These are phyloP conservation scores for Chlorella ohadii DNA, from an alignment of 139 green algal species.

Conservation along the genomic window DNA sequence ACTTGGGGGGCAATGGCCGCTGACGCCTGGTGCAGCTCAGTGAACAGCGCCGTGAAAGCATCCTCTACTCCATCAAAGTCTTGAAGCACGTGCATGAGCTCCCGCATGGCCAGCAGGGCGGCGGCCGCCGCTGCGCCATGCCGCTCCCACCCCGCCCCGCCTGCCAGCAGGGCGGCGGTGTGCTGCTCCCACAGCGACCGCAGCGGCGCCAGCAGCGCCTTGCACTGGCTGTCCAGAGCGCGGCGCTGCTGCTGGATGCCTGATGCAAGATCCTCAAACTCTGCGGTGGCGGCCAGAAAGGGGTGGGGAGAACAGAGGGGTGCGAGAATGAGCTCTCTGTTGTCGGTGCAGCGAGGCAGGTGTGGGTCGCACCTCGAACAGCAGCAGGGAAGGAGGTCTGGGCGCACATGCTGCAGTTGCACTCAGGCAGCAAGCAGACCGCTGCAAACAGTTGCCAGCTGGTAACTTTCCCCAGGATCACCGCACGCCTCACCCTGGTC, in stretches of 20 bases:
- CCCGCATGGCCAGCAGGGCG: slow-evolving; percentile 45
- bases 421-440: neutral
- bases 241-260: neutral
- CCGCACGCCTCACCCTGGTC: neutral
- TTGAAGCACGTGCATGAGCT: slow-evolving; percentile 61
- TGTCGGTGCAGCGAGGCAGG: neutral
- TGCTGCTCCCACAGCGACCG: slow-evolving; percentile 50
- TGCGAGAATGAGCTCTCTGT: too few species aligned
- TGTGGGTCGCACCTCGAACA: too few species aligned
- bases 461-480: too few species aligned
- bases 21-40: neutral
- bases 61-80: slow-evolving; percentile 22
- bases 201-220: slow-evolving; percentile 56
- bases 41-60: neutral
- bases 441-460: too few species aligned
- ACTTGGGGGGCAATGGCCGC: neutral
- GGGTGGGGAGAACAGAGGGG: too few species aligned
- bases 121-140: slow-evolving; percentile 55
- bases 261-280: slow-evolving; percentile 2
- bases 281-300: too few species aligned
- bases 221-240: slow-evolving; percentile 31
- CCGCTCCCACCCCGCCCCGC: slow-evolving; percentile 45
- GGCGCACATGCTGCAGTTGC: too few species aligned
- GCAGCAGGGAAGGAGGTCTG: neutral
- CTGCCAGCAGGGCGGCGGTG: slow-evolving; percentile 21